A percentile compares a stretch with the other conserved stretches of the same genome.
These are phyloP conservation scores for Colletotrichum salicis DNA, from an alignment of 2,329 filamentous ascomycete genomes.

Conservation along the genomic window DNA sequence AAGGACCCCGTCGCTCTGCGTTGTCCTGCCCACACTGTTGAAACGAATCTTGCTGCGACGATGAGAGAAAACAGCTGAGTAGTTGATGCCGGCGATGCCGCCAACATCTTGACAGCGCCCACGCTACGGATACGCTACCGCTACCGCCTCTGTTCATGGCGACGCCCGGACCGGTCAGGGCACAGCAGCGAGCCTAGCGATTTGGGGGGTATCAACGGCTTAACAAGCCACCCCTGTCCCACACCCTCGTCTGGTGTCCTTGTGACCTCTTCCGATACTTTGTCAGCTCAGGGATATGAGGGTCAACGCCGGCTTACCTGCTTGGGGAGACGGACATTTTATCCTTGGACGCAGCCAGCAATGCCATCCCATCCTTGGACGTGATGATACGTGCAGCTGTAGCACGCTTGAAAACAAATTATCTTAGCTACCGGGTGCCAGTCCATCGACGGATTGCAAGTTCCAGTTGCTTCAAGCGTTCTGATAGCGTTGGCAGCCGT, in stretches of 20 bases:
- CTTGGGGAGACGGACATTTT: constrained; percentile 17
- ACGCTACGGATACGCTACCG: constrained; percentile 13
- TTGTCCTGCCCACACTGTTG: constrained; percentile 24
- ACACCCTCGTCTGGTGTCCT: constrained; percentile 27
- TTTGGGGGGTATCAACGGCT: constrained; percentile 32
- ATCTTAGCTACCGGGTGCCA: constrained; percentile 2
- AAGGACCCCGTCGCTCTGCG: constrained; percentile 14
- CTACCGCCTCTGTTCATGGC: constrained; percentile 13
- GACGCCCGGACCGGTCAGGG: constrained; percentile 33
- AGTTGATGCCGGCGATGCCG: constrained; percentile 24
- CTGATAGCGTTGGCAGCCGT: not conserved
- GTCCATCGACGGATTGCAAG: constrained; percentile 1
- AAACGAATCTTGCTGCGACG: constrained; percentile 30
- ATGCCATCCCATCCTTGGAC: constrained; percentile 2
- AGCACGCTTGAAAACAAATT: constrained; percentile 10
- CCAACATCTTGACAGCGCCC: constrained; percentile 30
- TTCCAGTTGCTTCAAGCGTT: constrained; percentile 1
- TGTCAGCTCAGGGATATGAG: constrained; percentile 27
- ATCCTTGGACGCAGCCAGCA: constrained; percentile 12
- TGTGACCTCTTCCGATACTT: constrained; percentile 29
- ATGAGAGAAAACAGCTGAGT: constrained; percentile 12
- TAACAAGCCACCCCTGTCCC: constrained; percentile 26
- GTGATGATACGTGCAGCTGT: constrained; percentile 19
- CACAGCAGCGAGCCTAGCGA: constrained; percentile 21
- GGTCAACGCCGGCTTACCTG: constrained; percentile 15